Conservation (phyloP, 31 red algal genomes). For the Asparagopsis taxiformis region DNA sequence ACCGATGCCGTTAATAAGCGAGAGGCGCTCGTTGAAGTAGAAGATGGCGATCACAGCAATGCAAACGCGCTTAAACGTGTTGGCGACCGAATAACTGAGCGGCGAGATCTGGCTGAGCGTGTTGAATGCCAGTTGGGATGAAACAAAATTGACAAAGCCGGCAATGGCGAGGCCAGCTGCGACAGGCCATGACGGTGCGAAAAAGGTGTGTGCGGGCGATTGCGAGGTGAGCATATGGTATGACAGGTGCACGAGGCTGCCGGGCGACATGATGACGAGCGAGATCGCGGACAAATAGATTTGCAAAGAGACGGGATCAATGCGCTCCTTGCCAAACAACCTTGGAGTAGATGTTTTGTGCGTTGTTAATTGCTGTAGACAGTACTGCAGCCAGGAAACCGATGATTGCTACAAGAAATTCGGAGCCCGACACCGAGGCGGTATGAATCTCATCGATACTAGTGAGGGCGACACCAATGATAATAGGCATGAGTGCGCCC, state of each 20-base stretch:
- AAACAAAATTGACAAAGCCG: constrained; percentile 64
- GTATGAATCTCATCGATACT: constrained; percentile 55
- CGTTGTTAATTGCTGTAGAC: constrained; percentile 58
- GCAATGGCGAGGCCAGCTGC: constrained; percentile 30
- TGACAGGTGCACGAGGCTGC: constrained; percentile 16
- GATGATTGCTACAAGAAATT: constrained; percentile 22
- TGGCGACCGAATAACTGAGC: constrained; percentile 58
- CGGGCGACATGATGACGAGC: constrained; percentile 28
- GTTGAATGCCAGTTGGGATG: constrained; percentile 63
- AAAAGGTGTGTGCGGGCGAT: constrained; percentile 1
- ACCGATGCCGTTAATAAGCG: constrained; percentile 44
- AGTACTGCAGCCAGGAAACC: constrained; percentile 36
- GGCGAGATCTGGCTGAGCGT: constrained; percentile 63
- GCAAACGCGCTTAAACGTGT: constrained; percentile 67
- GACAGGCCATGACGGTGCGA: constrained; percentile 30
- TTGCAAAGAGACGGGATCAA: constrained; percentile 59
- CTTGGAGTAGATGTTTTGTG: constrained; percentile 72
- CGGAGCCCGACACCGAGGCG: constrained; percentile 22
- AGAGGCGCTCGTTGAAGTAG: constrained; percentile 56
- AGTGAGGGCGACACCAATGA: constrained; percentile 55
- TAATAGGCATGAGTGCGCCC: constrained; percentile 41
- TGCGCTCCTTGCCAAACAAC: constrained; percentile 50
- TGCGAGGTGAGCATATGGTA: constrained; percentile 17
- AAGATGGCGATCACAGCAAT: constrained; percentile 49
- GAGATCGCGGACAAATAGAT: constrained; percentile 67